Conservation (phyloP, 1,284 basidiomycete genomes). For the Rhodotorula sp. region DNA sequence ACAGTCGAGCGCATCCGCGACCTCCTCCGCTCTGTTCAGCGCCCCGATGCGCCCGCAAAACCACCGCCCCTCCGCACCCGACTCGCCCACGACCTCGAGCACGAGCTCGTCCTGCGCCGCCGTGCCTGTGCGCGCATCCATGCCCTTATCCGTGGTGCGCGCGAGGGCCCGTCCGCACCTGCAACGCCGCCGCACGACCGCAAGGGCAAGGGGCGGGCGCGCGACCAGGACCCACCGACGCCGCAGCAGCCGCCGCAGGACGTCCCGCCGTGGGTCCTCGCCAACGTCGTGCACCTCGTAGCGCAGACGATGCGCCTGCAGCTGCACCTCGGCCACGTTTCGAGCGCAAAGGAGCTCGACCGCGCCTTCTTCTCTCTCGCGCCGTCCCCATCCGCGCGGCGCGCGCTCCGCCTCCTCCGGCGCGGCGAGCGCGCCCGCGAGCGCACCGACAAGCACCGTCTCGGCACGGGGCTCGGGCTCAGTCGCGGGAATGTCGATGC, state of each 20-base stretch:
- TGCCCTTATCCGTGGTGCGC: neutral
- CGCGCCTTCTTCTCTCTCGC: slow-evolving; percentile 29
- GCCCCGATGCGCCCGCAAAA: neutral
- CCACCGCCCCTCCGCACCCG: slow-evolving; percentile 1
- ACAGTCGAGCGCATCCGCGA: neutral
- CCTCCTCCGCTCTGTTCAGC: neutral
- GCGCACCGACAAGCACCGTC: neutral
- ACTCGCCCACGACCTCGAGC: slow-evolving; percentile 10
- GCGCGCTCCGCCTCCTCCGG: neutral
- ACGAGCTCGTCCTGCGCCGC: slow-evolving; percentile 5
- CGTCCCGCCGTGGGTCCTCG: slow-evolving; percentile 2
- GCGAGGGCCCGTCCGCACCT: neutral
- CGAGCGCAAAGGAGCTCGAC: slow-evolving; percentile 33
- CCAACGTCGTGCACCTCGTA: slow-evolving; percentile 27
- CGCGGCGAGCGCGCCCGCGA: neutral
- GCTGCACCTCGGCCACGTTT: slow-evolving; percentile 10
- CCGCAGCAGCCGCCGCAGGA: neutral
- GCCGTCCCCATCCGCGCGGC: neutral
- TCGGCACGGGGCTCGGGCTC: slow-evolving; percentile 21
- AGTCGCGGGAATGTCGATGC: slow-evolving; percentile 2
- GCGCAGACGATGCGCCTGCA: slow-evolving; percentile 35
- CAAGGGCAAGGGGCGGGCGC: neutral
- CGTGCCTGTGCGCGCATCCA: neutral
- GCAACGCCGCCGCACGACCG: neutral
- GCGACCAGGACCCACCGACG: neutral